Conservation (phyloP, 148 eudicot species). For the Silene conica region DNA sequence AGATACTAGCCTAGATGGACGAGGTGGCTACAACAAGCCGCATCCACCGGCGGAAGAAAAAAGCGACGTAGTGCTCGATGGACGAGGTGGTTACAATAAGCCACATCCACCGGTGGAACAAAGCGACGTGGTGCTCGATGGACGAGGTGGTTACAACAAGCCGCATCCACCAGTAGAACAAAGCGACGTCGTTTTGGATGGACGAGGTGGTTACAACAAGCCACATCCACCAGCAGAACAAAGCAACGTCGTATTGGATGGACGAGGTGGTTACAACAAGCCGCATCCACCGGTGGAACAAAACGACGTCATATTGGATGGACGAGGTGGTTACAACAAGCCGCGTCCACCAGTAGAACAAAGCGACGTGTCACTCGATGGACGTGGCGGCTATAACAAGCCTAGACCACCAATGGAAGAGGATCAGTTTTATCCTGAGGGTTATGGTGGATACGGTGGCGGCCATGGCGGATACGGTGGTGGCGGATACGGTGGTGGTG, state of each 20-base stretch:
- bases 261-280: too few species aligned
- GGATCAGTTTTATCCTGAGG: neutral
- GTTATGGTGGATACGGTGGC: neutral
- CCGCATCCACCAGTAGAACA: too few species aligned
- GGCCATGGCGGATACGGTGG: neutral
- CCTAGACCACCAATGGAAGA: neutral
- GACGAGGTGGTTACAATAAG: too few species aligned
- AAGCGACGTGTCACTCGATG: neutral
- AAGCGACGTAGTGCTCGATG: neutral
- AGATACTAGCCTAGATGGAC: neutral
- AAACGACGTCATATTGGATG: too few species aligned
- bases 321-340: too few species aligned
- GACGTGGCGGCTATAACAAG: slow-evolving; percentile 5
- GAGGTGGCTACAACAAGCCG: neutral
- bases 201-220: neutral
- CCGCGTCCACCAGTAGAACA: too few species aligned
- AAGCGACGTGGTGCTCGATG: too few species aligned
- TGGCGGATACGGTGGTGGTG: neutral
- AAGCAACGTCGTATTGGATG: neutral
- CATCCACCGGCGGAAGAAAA: neutral
- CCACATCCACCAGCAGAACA: neutral
- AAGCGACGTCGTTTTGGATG: neutral
- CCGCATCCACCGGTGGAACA: too few species aligned
- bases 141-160: too few species aligned
- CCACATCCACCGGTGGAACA: too few species aligned